These are phyloP conservation scores for Lachnellula arida DNA, from an alignment of 2,329 filamentous ascomycete genomes.

Conservation along the genomic window DNA sequence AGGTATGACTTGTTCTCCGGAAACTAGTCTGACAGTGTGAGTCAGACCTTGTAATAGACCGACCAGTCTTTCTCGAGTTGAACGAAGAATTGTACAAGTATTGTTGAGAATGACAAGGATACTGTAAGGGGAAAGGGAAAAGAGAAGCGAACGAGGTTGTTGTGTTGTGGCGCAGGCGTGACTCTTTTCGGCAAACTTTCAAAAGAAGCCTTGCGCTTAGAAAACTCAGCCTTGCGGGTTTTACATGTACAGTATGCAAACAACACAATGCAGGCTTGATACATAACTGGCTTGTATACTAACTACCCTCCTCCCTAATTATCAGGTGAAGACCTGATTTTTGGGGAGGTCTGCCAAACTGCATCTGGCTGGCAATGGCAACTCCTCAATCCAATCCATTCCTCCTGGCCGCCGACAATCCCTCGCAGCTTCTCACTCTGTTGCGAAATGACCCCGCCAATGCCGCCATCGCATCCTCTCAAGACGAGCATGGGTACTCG, in stretches of 20 bases:
- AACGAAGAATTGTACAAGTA: too few species aligned
- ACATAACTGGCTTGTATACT: neutral
- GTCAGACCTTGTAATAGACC: neutral
- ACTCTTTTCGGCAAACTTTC: neutral
- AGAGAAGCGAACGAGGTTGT: neutral
- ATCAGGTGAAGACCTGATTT: too few species aligned
- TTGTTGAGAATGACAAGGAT: too few species aligned
- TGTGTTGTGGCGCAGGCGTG: neutral
- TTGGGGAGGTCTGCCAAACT: too few species aligned
- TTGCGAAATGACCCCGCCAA: slow-evolving; percentile 69
- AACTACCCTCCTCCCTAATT: neutral
- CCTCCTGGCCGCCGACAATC: slow-evolving; percentile 78
- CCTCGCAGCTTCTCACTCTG: slow-evolving; percentile 65
- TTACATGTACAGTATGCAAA: neutral
- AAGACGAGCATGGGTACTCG: slow-evolving; percentile 92
- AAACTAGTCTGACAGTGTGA: neutral
- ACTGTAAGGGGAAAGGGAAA: too few species aligned
- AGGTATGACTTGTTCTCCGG: neutral
- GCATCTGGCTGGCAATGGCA: slow-evolving; percentile 7
- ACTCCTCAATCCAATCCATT: slow-evolving; percentile 53
- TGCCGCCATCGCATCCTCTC: slow-evolving; percentile 69
- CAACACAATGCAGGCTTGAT: neutral
- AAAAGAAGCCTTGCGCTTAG: neutral
- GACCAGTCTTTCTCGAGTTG: too few species aligned
- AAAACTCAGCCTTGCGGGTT: neutral